Evolutionary conservation across 176 grass and related monocot species (phyloP), one percentile per base, ranked within the genome.

Genomic region (Oryza meridionalis): DNA sequence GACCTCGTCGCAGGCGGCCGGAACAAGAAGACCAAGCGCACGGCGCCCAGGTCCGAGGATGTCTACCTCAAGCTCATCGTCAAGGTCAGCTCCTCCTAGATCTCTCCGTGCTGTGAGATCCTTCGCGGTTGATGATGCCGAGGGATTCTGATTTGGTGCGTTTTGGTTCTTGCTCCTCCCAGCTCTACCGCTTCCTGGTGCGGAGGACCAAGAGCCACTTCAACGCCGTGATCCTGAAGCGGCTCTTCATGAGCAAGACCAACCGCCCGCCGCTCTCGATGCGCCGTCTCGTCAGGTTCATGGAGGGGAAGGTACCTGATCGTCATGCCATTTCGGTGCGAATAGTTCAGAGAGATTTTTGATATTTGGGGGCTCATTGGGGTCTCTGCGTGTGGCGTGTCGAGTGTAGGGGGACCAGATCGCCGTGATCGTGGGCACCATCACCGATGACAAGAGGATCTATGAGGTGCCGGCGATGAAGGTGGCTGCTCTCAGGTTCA

Each of bases 201-300:
- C 76, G 92, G 32, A 87, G 94, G 81, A 97, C 94, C 14, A 91
- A 87, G 73, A 97, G 92, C 75, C 72, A 81, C 79, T 90, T 90
- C n/a, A 92, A 97, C 86, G 82, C 88, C 67, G 86, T 94, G 19
- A 92, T 97, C 62, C 80, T 97, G 1, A 97, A 89, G 81, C 86
- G 94, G n/a, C 65, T 97, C 7, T 97, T 92, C 86, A 97, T 97
- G 94, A 97, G 94, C 78, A 92, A 90, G 92, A 85, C 82, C 69
- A 97, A 94, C 84, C 82, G 86, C 58, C 78, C 90, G 11, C 92
- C 94, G 29, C 84, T 97, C 6, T 97, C 92, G 10, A 91, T 97
- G 77, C 86, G 89, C 80, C 86, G 90, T 35, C 92, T 97, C 26
- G 87, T 89, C 77, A 92, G 53, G 17, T 94, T 97, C 84, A 92